phyloP scores from a whole-genome alignment of 192 early-diverging fungal species.

The Pilaira anomala region DNA sequence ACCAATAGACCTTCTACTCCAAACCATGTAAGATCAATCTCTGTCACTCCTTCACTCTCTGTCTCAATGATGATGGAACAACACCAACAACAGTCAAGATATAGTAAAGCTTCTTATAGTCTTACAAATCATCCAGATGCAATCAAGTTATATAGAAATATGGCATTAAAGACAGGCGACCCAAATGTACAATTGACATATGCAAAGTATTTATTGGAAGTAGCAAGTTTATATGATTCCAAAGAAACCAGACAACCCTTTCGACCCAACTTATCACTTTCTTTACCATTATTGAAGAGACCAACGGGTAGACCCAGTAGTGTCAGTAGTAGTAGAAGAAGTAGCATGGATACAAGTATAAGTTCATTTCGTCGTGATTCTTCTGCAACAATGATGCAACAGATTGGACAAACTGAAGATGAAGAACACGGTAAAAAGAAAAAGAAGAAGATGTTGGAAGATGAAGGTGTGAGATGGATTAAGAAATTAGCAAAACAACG shows the following conservation, averaged over 20 bases:
- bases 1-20: neutral
- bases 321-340: neutral
- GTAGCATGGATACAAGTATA: neutral
- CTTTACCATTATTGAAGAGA: neutral
- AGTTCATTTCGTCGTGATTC: neutral
- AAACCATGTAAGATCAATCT: neutral
- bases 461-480: conserved; percentile 71
- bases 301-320: neutral
- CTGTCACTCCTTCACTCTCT: neutral
- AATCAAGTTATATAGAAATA: conserved; percentile 68
- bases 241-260: conserved; percentile 2
- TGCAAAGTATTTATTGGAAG: conserved; percentile 74
- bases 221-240: conserved; percentile 45
- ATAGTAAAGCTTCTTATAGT: conserved; percentile 27
- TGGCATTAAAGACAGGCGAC: conserved; percentile 76
- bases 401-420: neutral
- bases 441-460: conserved; percentile 28
- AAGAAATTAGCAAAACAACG: conserved; percentile 62
- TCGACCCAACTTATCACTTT: conserved; percentile 4
- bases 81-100: neutral
- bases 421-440: neutral
- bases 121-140: conserved; percentile 29
- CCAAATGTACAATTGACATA: conserved; percentile 67
- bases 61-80: neutral
- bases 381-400: neutral